Conservation (phyloP, 345 rosid genomes). For the Arabidopsis suecica region DNA sequence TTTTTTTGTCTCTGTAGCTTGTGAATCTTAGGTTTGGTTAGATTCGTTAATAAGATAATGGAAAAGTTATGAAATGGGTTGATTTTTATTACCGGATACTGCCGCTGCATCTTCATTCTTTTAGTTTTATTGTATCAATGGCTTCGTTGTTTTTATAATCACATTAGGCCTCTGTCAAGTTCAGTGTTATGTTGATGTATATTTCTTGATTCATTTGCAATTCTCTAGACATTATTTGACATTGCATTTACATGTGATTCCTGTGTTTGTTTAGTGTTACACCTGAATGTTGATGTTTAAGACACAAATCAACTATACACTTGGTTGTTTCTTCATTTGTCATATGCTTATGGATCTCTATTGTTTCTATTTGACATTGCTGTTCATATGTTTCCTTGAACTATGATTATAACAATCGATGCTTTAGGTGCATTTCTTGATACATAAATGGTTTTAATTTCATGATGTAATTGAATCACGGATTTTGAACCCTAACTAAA, state of each 20-base stretch:
- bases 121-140: not conserved
- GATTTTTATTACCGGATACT: not conserved
- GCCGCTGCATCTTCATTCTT: not conserved
- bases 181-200: not conserved
- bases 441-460: not conserved
- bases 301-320: not conserved
- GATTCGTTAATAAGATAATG: not conserved
- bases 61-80: not conserved
- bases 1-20: not conserved
- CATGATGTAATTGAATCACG: not conserved
- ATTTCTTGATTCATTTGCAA: not conserved
- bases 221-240: not conserved
- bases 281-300: not conserved
- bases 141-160: not conserved
- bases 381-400: not conserved
- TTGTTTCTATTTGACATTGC: not conserved
- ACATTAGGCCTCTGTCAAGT: not conserved
- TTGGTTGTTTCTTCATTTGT: not conserved
- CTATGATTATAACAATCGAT: not conserved
- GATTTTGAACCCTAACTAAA: not conserved
- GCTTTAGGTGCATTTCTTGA: not conserved
- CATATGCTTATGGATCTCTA: not conserved
- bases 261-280: not conserved
- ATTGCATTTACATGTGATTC: not conserved
- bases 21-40: not conserved